These are phyloP conservation scores for Aspergillus pseudoterreus DNA, from an alignment of 2,329 filamentous ascomycete species.

Conservation along the genomic window DNA sequence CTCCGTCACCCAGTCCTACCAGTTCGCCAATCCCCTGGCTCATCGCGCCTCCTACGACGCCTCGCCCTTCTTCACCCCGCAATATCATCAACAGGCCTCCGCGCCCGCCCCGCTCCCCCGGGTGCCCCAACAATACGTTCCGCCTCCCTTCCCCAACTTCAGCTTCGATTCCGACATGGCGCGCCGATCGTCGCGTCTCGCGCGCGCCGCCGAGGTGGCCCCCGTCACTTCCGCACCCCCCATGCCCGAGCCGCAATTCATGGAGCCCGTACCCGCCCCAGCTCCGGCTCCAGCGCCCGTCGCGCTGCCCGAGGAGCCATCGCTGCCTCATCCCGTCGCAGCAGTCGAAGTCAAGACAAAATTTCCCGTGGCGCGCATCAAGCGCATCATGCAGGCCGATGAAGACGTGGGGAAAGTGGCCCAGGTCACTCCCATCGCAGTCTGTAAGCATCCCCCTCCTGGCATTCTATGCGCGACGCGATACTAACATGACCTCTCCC, in stretches of 20 bases:
- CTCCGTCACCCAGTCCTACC: slow-evolving; percentile 29
- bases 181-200: slow-evolving; percentile 38
- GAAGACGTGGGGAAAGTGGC: slow-evolving; percentile 98
- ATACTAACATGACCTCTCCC: slow-evolving; percentile 11
- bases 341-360: slow-evolving; percentile 82
- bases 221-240: not conserved
- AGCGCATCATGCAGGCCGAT: slow-evolving; percentile 98
- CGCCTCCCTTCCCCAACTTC: slow-evolving; percentile 22
- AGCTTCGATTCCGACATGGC: slow-evolving; percentile 36
- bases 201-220: slow-evolving; percentile 27
- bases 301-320: slow-evolving; percentile 11
- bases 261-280: slow-evolving; percentile 12
- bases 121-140: slow-evolving; percentile 35
- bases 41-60: slow-evolving; percentile 45
- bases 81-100: slow-evolving; percentile 26
- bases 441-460: slow-evolving; percentile 52
- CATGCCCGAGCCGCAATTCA: slow-evolving; percentile 18
- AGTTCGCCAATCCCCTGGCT: slow-evolving; percentile 30
- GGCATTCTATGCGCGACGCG: not conserved
- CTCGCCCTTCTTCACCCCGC: slow-evolving; percentile 43
- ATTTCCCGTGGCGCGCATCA: slow-evolving; percentile 95
- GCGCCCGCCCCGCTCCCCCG: slow-evolving; percentile 20
- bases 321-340: slow-evolving; percentile 37
- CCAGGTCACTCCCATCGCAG: slow-evolving; percentile 93
- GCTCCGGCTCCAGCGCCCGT: slow-evolving; percentile 20